Conservation (phyloP, 805 yeast species). For the Candida khao-thaluensis region DNA sequence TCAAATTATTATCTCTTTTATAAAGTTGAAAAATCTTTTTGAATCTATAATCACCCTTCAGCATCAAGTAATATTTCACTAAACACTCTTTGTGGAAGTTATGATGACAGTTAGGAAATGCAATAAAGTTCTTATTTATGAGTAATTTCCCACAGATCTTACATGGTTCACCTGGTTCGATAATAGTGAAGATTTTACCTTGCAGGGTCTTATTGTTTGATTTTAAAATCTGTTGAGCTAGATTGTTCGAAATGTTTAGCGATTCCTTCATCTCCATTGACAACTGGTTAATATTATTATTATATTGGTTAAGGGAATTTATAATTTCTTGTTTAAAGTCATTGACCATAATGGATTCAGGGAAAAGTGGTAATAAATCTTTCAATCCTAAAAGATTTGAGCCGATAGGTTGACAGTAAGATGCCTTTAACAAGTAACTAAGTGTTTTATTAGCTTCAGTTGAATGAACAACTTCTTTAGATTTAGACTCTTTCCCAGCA, state of each 20-base stretch:
- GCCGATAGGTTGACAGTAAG: constrained; percentile 23
- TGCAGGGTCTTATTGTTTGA: constrained; percentile 29
- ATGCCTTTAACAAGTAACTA: constrained; percentile 31
- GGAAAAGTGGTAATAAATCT: constrained; percentile 81
- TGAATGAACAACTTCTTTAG: not conserved
- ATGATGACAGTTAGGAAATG: constrained; percentile 84
- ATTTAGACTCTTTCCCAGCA: not conserved
- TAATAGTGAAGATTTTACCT: constrained; percentile 54
- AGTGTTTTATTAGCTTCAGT: constrained; percentile 16
- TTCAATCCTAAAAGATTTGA: constrained; percentile 56
- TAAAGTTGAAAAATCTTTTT: constrained; percentile 60
- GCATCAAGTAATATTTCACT: constrained; percentile 55
- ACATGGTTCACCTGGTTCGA: constrained; percentile 87
- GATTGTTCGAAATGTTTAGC: constrained; percentile 53
- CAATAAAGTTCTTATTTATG: constrained; percentile 68
- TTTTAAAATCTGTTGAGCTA: constrained; percentile 56
- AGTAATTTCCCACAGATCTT: constrained; percentile 66
- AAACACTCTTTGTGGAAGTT: constrained; percentile 87
- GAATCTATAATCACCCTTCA: constrained; percentile 62
- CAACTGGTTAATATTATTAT: constrained; percentile 60
- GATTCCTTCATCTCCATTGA: constrained; percentile 78
- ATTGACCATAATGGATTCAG: constrained; percentile 78
- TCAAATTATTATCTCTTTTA: constrained; percentile 42
- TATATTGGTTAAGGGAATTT: constrained; percentile 71
- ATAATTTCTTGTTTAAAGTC: constrained; percentile 83